Base-by-base conservation (phyloP, 768 basidiomycete genomes). In the Termitomyces heimii region DNA sequence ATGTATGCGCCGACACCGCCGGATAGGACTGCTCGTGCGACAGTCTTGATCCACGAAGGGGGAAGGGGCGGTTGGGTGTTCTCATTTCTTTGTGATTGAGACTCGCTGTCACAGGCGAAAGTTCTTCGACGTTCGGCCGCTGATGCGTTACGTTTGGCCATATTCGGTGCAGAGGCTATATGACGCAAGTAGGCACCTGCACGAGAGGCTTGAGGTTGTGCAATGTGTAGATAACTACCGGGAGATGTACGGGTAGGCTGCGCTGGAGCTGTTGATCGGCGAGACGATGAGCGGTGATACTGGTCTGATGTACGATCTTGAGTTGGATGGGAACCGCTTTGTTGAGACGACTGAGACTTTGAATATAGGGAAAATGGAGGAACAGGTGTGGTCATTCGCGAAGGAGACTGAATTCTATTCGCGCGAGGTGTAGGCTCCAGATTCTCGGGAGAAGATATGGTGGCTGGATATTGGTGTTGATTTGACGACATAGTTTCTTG, bases 171-270 rank as follows among this genome's bases (percentile, higher is more conserved):
- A 32, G 89, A 90, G 1, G 81, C 81, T 76, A 92, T 89, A 66
- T 90, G 88, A 32, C 88, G 82, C 12, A 92, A 79, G 65, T 89
- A 85, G 5, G 83, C 82, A 4, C 80, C 79, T 3, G 88, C 86
- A 52, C 81, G 80, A 26, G 80, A 80, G 10, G 80, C 77, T 22
- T 66, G 71, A 1, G 76, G 77, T 22, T 73, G 72, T 32, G 56
- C 64, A 53, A 71, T 54, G 42, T 60, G 46, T 16, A 54, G 47
- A 31, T 59, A 54, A 55, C 54, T 64, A 68, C 55, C 61, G 68
- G 60, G 54, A 60, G 54, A 26, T 67, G 50, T 52, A 64, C 68
- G 16, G 55, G 18, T 49, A 55, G 64, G 34, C 28, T 35, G 52
- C 47, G 10, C 55, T 44, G 37, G 18, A 58, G 51, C 32, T n/a